Conservation (phyloP, 2,329 filamentous ascomycete species). For the Endoconidiophora laricicola region DNA sequence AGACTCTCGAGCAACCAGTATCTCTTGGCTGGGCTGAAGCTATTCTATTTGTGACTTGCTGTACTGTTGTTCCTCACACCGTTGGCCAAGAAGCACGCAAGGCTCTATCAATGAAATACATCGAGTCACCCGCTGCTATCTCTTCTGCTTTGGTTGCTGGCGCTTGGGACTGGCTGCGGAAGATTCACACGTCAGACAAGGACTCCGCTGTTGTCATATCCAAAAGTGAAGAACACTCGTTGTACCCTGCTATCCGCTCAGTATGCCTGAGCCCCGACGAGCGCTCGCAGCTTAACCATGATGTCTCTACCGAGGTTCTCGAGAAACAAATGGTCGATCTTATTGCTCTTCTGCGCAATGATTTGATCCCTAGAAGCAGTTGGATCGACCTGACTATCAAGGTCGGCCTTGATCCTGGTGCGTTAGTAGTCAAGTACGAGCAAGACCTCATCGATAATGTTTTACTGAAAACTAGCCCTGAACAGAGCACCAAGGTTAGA, state of each 20-base stretch:
- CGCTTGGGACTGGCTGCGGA: constrained; percentile 64
- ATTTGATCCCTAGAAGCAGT: constrained; percentile 58
- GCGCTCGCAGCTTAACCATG: constrained; percentile 25
- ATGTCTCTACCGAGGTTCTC: constrained; percentile 32
- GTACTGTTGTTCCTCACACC: constrained; percentile 40
- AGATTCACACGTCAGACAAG: constrained; percentile 54
- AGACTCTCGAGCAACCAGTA: constrained; percentile 30
- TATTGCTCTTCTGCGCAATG: constrained; percentile 59
- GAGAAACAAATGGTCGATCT: constrained; percentile 59
- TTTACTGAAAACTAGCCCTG: constrained; percentile 28
- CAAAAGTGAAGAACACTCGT: constrained; percentile 45
- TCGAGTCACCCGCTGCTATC: constrained; percentile 37
- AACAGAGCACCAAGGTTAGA: constrained; percentile 30
- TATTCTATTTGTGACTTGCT: constrained; percentile 62
- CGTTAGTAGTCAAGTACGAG: constrained; percentile 49
- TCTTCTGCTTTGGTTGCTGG: constrained; percentile 51
- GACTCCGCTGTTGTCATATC: constrained; percentile 53
- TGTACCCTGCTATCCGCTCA: constrained; percentile 43
- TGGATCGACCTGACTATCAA: constrained; percentile 85
- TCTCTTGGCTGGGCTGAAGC: constrained; percentile 66
- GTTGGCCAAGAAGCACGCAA: constrained; percentile 47
- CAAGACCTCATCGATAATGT: constrained; percentile 54
- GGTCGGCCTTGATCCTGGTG: constrained; percentile 67
- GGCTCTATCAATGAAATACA: constrained; percentile 49
- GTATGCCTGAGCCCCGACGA: constrained; percentile 46